A percentile compares a stretch with the other conserved stretches of the same genome.
Conservation (phyloP, 768 basidiomycete species). For the Gelatoporia subvermispora region DNA sequence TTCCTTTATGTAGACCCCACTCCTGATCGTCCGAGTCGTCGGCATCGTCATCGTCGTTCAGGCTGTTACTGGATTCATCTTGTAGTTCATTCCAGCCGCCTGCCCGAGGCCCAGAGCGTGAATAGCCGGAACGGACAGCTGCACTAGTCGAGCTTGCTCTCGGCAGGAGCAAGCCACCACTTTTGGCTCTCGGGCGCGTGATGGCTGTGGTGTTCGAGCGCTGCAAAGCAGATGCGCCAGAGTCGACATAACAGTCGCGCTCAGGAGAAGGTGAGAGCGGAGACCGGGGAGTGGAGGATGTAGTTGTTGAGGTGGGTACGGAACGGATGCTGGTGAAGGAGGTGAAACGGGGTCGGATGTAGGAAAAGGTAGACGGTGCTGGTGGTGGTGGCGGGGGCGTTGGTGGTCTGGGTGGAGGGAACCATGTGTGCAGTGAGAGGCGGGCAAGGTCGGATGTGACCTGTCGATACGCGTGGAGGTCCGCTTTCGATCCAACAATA, state of each 20-base stretch:
- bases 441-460: constrained; percentile 80
- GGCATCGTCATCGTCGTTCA: constrained; percentile 53
- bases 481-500: constrained; percentile 92
- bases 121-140: constrained; percentile 34
- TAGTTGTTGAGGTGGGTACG: constrained; percentile 43
- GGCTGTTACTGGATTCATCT: constrained; percentile 62
- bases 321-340: constrained; percentile 67
- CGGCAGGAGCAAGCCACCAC: constrained; percentile 33
- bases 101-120: constrained; percentile 47
- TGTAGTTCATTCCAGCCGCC: constrained; percentile 52
- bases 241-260: constrained; percentile 50
- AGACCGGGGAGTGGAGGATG: constrained; percentile 20
- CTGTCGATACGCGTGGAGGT: constrained; percentile 65
- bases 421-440: constrained; percentile 83
- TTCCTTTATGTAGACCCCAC: constrained; percentile 77
- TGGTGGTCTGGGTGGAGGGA: constrained; percentile 71
- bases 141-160: constrained; percentile 14
- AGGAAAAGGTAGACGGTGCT: constrained; percentile 60
- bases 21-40: constrained; percentile 50
- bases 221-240: constrained; percentile 41
- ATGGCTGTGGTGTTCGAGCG: constrained; percentile 27
- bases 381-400: constrained; percentile 59
- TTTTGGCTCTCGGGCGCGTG: constrained; percentile 40
- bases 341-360: constrained; percentile 75
- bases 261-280: constrained; percentile 58